Conservation (phyloP, 2,329 filamentous ascomycete species). For the Fusarium napiforme region DNA sequence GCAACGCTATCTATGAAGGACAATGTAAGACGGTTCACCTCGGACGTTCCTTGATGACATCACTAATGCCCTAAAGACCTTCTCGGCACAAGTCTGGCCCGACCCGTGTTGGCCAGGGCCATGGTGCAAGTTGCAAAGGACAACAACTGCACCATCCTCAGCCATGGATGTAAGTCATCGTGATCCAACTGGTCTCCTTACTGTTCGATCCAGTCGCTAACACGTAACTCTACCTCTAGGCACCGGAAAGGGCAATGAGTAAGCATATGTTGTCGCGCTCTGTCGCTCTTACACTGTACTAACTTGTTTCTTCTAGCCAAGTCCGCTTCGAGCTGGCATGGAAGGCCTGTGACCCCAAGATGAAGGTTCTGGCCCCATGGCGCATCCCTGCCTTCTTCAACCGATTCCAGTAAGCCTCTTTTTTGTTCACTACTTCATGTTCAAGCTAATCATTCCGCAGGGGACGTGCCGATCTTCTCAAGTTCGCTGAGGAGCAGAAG, state of each 20-base stretch:
- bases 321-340: conserved; percentile 54
- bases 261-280: too few relatives aligned
- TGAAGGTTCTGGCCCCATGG: conserved; percentile 81
- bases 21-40: conserved; percentile 49
- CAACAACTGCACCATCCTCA: conserved; percentile 54
- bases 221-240: background rate
- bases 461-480: conserved; percentile 67
- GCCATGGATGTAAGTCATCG: conserved; percentile 56
- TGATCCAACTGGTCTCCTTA: background rate
- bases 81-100: conserved; percentile 67
- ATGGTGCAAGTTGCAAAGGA: conserved; percentile 49
- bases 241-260: conserved; percentile 65
- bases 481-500: conserved; percentile 73
- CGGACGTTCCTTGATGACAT: background rate
- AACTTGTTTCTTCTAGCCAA: conserved; percentile 33
- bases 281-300: too few relatives aligned
- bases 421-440: background rate
- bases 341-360: conserved; percentile 64
- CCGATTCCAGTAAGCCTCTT: conserved; percentile 58
- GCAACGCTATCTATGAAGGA: conserved; percentile 28
- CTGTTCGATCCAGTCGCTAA: background rate
- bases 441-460: background rate
- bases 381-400: conserved; percentile 75
- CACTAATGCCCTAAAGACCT: conserved; percentile 35
- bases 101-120: conserved; percentile 72